phyloP scores from a whole-genome alignment of 129 eudicot genomes.

The Gnaphalium uliginosum region DNA sequence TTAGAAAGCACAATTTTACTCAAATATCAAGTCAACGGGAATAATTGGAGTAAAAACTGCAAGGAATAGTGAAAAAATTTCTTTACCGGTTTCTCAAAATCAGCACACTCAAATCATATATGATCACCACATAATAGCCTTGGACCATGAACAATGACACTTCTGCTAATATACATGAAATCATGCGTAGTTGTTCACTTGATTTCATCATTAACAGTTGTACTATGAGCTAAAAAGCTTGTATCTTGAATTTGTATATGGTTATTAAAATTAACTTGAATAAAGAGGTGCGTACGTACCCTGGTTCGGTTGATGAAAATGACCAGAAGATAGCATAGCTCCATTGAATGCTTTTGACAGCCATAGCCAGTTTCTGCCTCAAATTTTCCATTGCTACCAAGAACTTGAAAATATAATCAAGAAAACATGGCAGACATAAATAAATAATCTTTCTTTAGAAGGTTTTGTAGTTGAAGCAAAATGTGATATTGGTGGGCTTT shows the following conservation, averaged over 20 bases:
- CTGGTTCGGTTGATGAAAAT: constrained; percentile 51
- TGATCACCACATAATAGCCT: neutral
- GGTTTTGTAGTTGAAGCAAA: constrained; percentile 7
- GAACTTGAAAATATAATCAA: neutral
- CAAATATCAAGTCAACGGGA: too few species aligned
- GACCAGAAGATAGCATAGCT: constrained; percentile 97
- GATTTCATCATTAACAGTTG: constrained; percentile 1
- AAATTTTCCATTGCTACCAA: constrained; percentile 40
- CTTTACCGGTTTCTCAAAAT: neutral
- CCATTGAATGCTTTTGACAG: constrained; percentile 80
- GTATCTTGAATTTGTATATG: constrained; percentile 1
- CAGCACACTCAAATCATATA: constrained; percentile 15
- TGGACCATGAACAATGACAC: neutral
- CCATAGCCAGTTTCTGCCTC: constrained; percentile 65
- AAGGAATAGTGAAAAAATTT: neutral
- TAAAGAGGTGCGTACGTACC: constrained; percentile 51
- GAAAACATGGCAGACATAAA: neutral
- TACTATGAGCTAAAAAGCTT: constrained; percentile 14
- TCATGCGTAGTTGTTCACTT: neutral
- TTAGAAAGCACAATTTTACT: too few species aligned
- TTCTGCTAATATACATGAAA: neutral
- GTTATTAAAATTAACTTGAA: neutral
- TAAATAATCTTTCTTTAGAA: constrained; percentile 1
- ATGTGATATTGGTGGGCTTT: constrained; percentile 14
- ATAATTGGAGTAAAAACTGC: too few species aligned